Percentiles rank a stretch among this genome's conserved stretches.
Conservation (phyloP, 2,329 filamentous ascomycete species). For the Teratosphaeria epicoccoides region DNA sequence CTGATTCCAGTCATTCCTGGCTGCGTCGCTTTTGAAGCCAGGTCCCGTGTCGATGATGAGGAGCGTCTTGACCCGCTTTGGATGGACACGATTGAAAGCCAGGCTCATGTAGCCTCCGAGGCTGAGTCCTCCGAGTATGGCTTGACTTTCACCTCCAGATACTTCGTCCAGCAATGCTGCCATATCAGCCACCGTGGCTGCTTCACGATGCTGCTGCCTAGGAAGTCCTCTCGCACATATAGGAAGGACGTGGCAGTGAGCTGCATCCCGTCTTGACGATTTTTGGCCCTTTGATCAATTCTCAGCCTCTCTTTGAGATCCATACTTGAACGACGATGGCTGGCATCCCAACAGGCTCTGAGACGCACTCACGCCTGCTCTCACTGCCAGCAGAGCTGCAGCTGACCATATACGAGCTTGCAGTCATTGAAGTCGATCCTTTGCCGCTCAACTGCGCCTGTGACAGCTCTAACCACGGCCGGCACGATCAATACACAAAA, state of each 20-base stretch:
- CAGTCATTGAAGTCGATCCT: slow-evolving; percentile 8
- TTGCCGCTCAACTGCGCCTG: slow-evolving; percentile 16
- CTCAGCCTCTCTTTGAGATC: too few species aligned
- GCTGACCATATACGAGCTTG: slow-evolving; percentile 13
- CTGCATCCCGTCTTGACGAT: too few species aligned
- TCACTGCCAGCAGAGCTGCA: slow-evolving; percentile 9
- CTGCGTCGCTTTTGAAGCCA: slow-evolving; percentile 17
- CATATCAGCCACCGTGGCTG: slow-evolving; percentile 19
- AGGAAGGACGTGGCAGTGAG: too few species aligned
- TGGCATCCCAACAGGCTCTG: too few species aligned
- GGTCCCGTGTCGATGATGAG: slow-evolving; percentile 23
- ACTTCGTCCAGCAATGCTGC: slow-evolving; percentile 15
- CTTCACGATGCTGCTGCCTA: slow-evolving; percentile 18
- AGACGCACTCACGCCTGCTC: slow-evolving; percentile 2
- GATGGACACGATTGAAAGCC: slow-evolving; percentile 17
- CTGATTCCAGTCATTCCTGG: slow-evolving; percentile 17
- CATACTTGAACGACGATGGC: too few species aligned
- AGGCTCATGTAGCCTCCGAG: slow-evolving; percentile 22
- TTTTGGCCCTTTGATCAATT: too few species aligned
- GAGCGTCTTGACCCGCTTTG: slow-evolving; percentile 13
- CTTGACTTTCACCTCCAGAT: slow-evolving; percentile 8
- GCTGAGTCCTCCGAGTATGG: slow-evolving; percentile 18
- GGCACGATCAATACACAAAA: slow-evolving; percentile 6
- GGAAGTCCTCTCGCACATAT: too few species aligned
- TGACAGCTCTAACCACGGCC: slow-evolving; percentile 12